Conservation (phyloP, 2,329 filamentous ascomycete genomes). For the Lasiodiplodia gonubiensis region DNA sequence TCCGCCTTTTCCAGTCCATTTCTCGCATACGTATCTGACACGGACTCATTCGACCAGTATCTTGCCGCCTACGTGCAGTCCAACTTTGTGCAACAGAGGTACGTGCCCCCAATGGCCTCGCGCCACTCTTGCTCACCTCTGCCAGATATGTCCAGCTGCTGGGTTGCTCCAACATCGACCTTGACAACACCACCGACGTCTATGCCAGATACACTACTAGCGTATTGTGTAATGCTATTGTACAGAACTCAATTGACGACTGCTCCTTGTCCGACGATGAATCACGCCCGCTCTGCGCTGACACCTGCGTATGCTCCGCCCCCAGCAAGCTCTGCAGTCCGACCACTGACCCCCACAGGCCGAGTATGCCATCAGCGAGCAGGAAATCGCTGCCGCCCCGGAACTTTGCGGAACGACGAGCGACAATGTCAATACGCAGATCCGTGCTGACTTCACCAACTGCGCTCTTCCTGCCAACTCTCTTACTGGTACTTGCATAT, state of each 20-base stretch:
- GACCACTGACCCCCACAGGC: constrained; percentile 57
- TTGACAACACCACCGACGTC: constrained; percentile 77
- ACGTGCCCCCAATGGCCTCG: constrained; percentile 42
- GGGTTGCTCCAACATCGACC: constrained; percentile 78
- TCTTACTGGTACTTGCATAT: constrained; percentile 75
- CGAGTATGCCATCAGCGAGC: constrained; percentile 85
- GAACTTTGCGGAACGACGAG: constrained; percentile 72
- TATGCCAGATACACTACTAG: constrained; percentile 95
- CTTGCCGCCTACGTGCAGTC: constrained; percentile 75
- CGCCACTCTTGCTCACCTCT: constrained; percentile 29
- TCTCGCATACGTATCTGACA: constrained; percentile 78
- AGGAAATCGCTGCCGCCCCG: constrained; percentile 76
- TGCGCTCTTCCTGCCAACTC: constrained; percentile 84
- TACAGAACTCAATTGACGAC: constrained; percentile 79
- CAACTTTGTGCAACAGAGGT: constrained; percentile 80
- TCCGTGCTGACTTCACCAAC: constrained; percentile 89
- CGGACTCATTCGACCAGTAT: constrained; percentile 76
- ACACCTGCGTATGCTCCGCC: constrained; percentile 74
- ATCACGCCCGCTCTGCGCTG: constrained; percentile 81
- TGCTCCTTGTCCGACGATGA: constrained; percentile 71
- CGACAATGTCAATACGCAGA: constrained; percentile 71
- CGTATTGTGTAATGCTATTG: constrained; percentile 89
- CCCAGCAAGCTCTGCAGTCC: not conserved
- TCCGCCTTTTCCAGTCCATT: constrained; percentile 69
- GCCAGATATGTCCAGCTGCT: constrained; percentile 79